Evolutionary conservation across 2,329 filamentous ascomycete genomes (phyloP).

Genomic region (Penicillium glabrum): DNA sequence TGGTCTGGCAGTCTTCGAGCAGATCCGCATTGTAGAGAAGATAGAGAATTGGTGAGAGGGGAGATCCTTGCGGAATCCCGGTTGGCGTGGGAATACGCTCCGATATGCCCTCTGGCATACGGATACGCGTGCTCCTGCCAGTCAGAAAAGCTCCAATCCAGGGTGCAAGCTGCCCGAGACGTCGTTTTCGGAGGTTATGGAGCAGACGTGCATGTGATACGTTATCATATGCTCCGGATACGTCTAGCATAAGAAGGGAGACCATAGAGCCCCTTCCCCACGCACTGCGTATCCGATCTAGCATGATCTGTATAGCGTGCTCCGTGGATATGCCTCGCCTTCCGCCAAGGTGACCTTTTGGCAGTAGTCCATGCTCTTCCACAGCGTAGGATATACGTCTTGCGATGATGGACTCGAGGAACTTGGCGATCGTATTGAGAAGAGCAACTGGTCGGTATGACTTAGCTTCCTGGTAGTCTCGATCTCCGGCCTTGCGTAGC

Average conservation of each 20-base stretch:
- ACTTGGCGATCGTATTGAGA: constrained; percentile 12
- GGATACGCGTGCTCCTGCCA: background rate
- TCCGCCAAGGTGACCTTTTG: constrained; percentile 7
- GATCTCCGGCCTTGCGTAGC: background rate
- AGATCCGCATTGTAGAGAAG: constrained; percentile 29
- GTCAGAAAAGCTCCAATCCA: background rate
- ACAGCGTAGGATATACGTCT: constrained; percentile 1
- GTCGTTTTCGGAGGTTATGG: background rate
- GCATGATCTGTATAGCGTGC: constrained; percentile 11
- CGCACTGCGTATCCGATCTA: background rate
- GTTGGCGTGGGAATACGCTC: constrained; percentile 4
- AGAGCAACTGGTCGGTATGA: constrained; percentile 15
- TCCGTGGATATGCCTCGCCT: constrained; percentile 14
- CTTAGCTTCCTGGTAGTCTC: constrained; percentile 9
- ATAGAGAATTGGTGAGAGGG: constrained; percentile 26
- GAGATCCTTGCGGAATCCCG: constrained; percentile 25
- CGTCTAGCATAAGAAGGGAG: constrained; percentile 10
- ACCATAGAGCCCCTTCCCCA: constrained; percentile 1
- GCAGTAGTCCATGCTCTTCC: constrained; percentile 8
- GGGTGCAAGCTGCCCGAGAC: background rate
- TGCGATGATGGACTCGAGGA: constrained; percentile 9
- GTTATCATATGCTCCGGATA: constrained; percentile 14
- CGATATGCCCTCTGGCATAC: background rate
- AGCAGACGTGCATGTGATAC: background rate
- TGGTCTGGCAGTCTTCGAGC: constrained; percentile 9